Percentiles rank a stretch among this genome's conserved stretches.
Evolutionary conservation across 768 basidiomycete species (phyloP).

Genomic region (Boletus tylopilopsis): DNA sequence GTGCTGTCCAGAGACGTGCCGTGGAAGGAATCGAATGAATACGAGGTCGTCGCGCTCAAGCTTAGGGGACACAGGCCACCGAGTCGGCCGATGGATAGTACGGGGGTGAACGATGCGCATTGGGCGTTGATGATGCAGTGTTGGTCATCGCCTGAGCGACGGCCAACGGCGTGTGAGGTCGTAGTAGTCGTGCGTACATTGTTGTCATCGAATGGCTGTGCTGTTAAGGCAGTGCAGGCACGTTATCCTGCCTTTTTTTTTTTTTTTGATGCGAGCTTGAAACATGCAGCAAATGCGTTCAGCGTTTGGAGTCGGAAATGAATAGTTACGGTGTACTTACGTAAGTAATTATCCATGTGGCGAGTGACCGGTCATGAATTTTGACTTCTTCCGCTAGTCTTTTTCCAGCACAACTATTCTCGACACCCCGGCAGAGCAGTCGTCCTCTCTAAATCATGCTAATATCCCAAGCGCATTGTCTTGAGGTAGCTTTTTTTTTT

Average conservation of each 20-base stretch:
- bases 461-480: no score
- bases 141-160: neutral
- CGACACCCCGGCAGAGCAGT: no score
- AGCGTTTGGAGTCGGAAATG: no score
- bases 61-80: neutral
- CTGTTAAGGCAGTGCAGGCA: no score
- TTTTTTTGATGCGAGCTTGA: neutral
- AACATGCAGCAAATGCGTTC: no score
- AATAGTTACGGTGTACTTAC: no score
- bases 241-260: neutral
- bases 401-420: no score
- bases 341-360: no score
- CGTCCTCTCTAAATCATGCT: no score
- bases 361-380: no score
- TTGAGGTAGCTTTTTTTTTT: no score
- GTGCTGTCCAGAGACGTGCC: constrained; percentile 5
- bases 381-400: no score
- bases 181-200: neutral
- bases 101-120: neutral
- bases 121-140: constrained; percentile 2
- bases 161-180: neutral
- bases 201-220: neutral
- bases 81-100: neutral
- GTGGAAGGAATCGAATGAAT: neutral
- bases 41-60: neutral